phyloP scores from a whole-genome alignment of 78 protist genomes.

The Dictyostelium capitatum region DNA sequence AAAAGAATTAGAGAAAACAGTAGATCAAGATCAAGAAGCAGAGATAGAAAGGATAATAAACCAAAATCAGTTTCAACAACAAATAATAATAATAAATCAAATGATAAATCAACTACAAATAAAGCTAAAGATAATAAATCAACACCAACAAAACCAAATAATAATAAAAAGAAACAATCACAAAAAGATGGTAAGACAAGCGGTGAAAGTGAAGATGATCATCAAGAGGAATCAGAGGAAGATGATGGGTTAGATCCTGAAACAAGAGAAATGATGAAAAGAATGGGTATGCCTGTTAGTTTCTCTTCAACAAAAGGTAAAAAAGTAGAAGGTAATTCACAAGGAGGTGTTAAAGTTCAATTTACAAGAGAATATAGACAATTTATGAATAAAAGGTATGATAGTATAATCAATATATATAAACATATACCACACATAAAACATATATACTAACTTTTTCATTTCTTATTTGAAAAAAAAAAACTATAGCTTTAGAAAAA shows the following conservation, averaged over 20 bases:
- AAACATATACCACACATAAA: background rate
- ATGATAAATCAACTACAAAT: background rate
- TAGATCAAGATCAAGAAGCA: background rate
- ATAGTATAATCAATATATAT: background rate
- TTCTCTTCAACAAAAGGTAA: constrained; percentile 31
- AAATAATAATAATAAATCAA: background rate
- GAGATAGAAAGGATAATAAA: constrained; percentile 17
- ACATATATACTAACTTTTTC: background rate
- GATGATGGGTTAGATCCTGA: constrained; percentile 31
- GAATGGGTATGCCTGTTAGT: constrained; percentile 16
- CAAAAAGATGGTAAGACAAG: background rate
- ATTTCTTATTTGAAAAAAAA: background rate
- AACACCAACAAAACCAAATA: background rate
- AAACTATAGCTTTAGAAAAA: background rate
- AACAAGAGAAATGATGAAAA: constrained; percentile 27
- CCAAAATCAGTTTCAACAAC: background rate
- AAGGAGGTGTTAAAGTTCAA: constrained; percentile 15
- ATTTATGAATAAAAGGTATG: constrained; percentile 34
- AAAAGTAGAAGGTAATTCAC: constrained; percentile 27
- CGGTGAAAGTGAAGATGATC: background rate
- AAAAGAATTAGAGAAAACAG: constrained; percentile 15
- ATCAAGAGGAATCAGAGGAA: background rate
- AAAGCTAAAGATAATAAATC: background rate
- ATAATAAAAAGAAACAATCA: background rate
- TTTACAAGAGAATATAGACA: constrained; percentile 41